phyloP scores from a whole-genome alignment of 1,284 basidiomycete genomes.

The Puccinia hordei region DNA sequence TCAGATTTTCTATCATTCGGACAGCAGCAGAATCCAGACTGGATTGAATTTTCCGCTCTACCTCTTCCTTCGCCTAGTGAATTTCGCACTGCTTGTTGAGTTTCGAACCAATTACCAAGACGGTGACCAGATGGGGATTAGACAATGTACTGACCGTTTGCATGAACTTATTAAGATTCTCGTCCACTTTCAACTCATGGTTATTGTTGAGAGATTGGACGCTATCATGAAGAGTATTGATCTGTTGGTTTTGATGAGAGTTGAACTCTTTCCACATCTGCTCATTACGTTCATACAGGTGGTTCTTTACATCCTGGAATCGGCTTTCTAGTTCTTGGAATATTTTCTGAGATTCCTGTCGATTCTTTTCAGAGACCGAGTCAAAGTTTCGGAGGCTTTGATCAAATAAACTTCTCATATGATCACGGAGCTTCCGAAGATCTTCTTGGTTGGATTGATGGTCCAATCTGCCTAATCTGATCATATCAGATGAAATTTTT shows the following conservation, averaged over 20 bases:
- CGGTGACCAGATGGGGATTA: not conserved
- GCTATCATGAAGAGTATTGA: constrained; percentile 3
- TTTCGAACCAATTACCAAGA: too few relatives aligned
- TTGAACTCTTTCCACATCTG: constrained; percentile 20
- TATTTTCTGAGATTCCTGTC: not conserved
- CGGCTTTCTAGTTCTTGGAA: constrained; percentile 12
- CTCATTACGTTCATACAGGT: not conserved
- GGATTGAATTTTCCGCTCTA: constrained; percentile 28
- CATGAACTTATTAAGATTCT: constrained; percentile 10
- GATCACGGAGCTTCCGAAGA: constrained; percentile 12
- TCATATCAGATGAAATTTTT: constrained; percentile 22
- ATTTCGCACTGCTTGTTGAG: not conserved
- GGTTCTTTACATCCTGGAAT: not conserved
- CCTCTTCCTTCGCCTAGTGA: not conserved
- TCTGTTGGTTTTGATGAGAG: not conserved
- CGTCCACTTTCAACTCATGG: constrained; percentile 3
- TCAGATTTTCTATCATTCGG: constrained; percentile 20
- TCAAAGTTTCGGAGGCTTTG: constrained; percentile 11
- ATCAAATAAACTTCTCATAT: constrained; percentile 11
- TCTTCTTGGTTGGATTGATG: constrained; percentile 28
- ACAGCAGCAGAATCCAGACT: constrained; percentile 24
- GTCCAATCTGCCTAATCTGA: constrained; percentile 22
- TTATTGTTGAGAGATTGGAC: constrained; percentile 11
- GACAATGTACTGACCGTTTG: constrained; percentile 2
- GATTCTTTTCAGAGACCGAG: constrained; percentile 21